Conservation (phyloP, 139 green algal species). For the Penium margaritaceum region DNA sequence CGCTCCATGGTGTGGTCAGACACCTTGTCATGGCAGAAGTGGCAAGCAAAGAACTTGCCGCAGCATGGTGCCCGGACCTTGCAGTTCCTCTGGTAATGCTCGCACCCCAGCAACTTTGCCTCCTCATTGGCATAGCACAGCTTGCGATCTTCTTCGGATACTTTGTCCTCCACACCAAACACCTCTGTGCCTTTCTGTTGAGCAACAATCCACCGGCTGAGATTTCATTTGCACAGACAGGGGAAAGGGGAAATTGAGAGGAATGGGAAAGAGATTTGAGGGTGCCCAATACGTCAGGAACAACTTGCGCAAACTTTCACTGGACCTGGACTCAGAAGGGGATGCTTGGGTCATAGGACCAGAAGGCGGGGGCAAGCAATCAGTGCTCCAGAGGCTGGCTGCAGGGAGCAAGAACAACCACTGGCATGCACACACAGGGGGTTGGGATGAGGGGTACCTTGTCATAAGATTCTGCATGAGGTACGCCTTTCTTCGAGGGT, state of each 20-base stretch:
- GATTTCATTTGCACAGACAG: too few species aligned
- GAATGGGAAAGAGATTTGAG: too few species aligned
- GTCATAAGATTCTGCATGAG: conserved; percentile 95
- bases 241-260: too few species aligned
- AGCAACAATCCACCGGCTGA: conserved; percentile 67
- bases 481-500: conserved; percentile 86
- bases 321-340: too few species aligned
- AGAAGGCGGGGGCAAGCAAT: too few species aligned
- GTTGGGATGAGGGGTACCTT: conserved; percentile 31
- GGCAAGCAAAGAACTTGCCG: conserved; percentile 66
- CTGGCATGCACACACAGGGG: neutral
- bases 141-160: too few species aligned
- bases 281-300: too few species aligned
- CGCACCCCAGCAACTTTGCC: conserved; percentile 61
- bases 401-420: conserved; percentile 4
- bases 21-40: conserved; percentile 86
- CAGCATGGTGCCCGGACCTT: conserved; percentile 87
- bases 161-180: too few species aligned
- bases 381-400: too few species aligned
- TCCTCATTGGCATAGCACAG: conserved; percentile 3
- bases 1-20: conserved; percentile 75
- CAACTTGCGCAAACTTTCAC: too few species aligned
- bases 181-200: conserved; percentile 63
- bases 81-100: conserved; percentile 58
- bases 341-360: too few species aligned